Conservation (phyloP, 177 flowering plant species). For the Tripterygium wilfordii region DNA sequence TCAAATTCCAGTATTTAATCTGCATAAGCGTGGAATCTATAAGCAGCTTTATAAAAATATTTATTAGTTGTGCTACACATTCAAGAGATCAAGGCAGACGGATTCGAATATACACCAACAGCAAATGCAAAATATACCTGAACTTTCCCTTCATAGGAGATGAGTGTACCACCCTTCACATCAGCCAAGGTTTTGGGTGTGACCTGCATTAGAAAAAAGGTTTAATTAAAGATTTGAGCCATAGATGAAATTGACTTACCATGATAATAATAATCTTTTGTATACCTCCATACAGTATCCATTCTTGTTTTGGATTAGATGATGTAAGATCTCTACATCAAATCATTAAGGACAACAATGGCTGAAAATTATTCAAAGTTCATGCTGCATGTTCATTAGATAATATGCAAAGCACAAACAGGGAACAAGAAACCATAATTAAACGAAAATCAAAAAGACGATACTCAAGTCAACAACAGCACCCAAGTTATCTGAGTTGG, state of each 20-base stretch:
- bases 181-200: constrained; percentile 89
- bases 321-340: constrained; percentile 72
- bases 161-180: constrained; percentile 91
- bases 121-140: constrained; percentile 47
- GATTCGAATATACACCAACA: background rate
- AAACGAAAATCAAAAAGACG: constrained; percentile 28
- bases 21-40: no score
- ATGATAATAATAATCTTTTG: no score
- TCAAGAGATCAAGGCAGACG: background rate
- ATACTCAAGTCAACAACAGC: constrained; percentile 91
- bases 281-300: constrained; percentile 98
- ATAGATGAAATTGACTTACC: no score
- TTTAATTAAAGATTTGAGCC: background rate
- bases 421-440: background rate
- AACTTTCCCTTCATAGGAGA: constrained; percentile 88
- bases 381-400: background rate
- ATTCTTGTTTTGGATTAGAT: constrained; percentile 76
- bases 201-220: constrained; percentile 42
- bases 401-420: background rate
- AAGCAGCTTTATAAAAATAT: no score
- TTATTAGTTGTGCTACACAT: no score
- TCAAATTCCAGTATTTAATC: no score
- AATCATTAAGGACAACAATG: constrained; percentile 40
- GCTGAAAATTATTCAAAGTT: background rate
- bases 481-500: constrained; percentile 87